phyloP scores from a whole-genome alignment of 129 eudicot species.

The Tanacetum coccineum region DNA sequence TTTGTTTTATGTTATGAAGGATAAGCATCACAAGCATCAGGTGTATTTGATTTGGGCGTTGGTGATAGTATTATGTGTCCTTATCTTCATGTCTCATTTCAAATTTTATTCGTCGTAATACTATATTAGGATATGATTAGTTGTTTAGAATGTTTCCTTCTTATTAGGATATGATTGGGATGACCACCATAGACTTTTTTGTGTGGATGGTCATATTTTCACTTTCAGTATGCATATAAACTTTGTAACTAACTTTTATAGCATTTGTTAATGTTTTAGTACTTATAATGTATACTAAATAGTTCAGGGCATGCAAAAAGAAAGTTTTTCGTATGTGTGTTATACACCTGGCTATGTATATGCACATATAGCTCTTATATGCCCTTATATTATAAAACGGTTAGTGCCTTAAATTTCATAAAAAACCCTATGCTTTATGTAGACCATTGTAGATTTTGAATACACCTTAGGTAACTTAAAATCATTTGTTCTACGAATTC shows the following conservation, averaged over 20 bases:
- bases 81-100: slow-evolving; percentile 43
- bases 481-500: too few relatives aligned
- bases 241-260: not conserved
- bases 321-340: slow-evolving; percentile 65
- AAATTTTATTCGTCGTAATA: too few relatives aligned
- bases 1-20: slow-evolving; percentile 72
- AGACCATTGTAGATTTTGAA: too few relatives aligned
- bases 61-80: slow-evolving; percentile 44
- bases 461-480: too few relatives aligned
- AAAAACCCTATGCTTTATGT: too few relatives aligned
- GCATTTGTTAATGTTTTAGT: not conserved
- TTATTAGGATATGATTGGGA: not conserved
- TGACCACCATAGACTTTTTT: too few relatives aligned
- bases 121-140: not conserved
- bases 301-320: slow-evolving; percentile 73
- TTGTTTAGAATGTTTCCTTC: slow-evolving; percentile 16
- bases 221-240: slow-evolving; percentile 39
- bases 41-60: slow-evolving; percentile 52
- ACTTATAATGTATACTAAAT: slow-evolving; percentile 6
- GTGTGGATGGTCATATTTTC: too few relatives aligned
- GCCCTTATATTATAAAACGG: too few relatives aligned
- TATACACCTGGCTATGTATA: slow-evolving; percentile 79
- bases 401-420: too few relatives aligned
- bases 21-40: slow-evolving; percentile 45
- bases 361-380: not conserved